Percentiles rank a stretch among this genome's conserved stretches.
Evolutionary conservation across 371 early-diverging fungal species (phyloP).

Genomic region (Mucor lusitanicus): DNA sequence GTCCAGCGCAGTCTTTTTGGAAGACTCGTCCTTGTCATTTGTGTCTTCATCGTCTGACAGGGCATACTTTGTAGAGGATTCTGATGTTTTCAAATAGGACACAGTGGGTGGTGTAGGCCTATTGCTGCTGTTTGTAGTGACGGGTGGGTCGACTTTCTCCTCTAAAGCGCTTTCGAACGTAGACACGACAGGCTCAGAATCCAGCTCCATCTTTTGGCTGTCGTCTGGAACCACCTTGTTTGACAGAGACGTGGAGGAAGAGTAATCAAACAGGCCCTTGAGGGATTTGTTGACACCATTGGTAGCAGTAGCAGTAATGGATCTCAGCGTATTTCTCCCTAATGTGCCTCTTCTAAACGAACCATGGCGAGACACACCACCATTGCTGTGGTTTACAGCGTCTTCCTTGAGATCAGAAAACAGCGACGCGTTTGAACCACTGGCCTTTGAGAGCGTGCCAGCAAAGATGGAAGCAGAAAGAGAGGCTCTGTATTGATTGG

Average conservation of each 20-base stretch:
- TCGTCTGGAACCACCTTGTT: slow-evolving; percentile 16
- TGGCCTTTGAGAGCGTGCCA: slow-evolving; percentile 15
- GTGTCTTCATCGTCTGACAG: slow-evolving; percentile 10
- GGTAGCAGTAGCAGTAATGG: slow-evolving; percentile 18
- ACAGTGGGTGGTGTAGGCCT: slow-evolving; percentile 3
- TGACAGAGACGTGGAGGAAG: slow-evolving; percentile 11
- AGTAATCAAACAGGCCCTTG: slow-evolving; percentile 20
- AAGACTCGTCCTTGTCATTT: background rate
- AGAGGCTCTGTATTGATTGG: slow-evolving; percentile 27
- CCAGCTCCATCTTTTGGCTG: slow-evolving; percentile 30
- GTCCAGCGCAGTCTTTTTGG: background rate
- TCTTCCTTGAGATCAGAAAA: background rate
- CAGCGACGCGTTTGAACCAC: background rate
- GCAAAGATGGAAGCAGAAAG: slow-evolving; percentile 18
- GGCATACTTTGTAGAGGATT: slow-evolving; percentile 28
- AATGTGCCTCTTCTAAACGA: slow-evolving; percentile 22
- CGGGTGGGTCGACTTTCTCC: background rate
- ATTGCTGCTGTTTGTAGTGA: background rate
- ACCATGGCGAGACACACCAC: slow-evolving; percentile 6
- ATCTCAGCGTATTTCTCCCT: slow-evolving; percentile 19
- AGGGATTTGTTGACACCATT: slow-evolving; percentile 19
- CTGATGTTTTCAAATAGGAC: slow-evolving; percentile 1
- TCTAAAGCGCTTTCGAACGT: background rate
- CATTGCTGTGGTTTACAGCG: background rate
- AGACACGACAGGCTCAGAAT: background rate